phyloP scores from a whole-genome alignment of 2,329 filamentous ascomycete species.

The Fusarium staphyleae region DNA sequence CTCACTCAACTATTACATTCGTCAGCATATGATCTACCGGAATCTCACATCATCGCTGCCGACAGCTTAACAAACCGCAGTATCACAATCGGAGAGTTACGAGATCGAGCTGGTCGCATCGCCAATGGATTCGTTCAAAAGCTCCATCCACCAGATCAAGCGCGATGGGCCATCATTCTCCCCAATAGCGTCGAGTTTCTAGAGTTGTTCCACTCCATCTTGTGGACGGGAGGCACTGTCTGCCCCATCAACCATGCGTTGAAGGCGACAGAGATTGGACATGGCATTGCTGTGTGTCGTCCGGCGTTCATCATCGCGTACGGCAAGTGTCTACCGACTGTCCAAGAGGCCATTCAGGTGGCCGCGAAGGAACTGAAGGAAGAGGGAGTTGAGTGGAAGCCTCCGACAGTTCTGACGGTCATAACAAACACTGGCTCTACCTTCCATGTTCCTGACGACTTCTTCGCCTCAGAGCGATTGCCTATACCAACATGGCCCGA shows the following conservation, averaged over 20 bases:
- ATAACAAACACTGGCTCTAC: conserved; percentile 35
- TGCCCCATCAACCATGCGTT: conserved; percentile 52
- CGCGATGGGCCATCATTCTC: conserved; percentile 52
- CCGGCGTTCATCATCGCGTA: conserved; percentile 53
- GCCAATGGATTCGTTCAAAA: conserved; percentile 48
- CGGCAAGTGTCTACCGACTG: conserved; percentile 41
- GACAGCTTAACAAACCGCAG: conserved; percentile 55
- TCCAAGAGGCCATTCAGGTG: conserved; percentile 46
- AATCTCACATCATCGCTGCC: conserved; percentile 52
- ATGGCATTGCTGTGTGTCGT: conserved; percentile 51
- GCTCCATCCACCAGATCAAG: conserved; percentile 46
- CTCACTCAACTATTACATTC: conserved; percentile 54
- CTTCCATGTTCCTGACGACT: conserved; percentile 46
- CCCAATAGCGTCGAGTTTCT: conserved; percentile 56
- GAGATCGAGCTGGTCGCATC: conserved; percentile 50
- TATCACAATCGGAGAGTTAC: conserved; percentile 53
- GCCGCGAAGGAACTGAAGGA: conserved; percentile 39
- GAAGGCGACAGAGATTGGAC: conserved; percentile 50
- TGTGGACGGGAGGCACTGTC: conserved; percentile 50
- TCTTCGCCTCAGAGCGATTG: conserved; percentile 42
- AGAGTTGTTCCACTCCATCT: conserved; percentile 51
- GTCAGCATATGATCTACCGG: conserved; percentile 46
- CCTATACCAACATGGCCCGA: conserved; percentile 48
- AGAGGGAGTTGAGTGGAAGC: conserved; percentile 44
- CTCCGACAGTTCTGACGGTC: conserved; percentile 47